phyloP scores from a whole-genome alignment of 768 basidiomycete species.

The Auriscalpium microsporum region DNA sequence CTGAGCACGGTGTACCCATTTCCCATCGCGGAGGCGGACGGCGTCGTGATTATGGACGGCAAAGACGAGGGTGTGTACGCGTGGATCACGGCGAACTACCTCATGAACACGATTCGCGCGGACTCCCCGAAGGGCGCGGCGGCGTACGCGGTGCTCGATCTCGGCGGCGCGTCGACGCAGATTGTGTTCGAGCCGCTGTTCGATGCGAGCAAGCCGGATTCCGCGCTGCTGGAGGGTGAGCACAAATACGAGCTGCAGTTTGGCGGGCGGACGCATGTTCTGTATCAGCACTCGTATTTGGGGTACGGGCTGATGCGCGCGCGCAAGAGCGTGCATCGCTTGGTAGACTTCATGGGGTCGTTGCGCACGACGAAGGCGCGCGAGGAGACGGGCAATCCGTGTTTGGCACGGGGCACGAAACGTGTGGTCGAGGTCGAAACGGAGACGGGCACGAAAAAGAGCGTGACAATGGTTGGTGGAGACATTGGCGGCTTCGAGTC shows the following conservation, averaged over 20 bases:
- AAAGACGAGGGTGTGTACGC: constrained; percentile 97
- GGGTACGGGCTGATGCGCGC: constrained; percentile 94
- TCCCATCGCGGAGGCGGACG: constrained; percentile 45
- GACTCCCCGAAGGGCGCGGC: constrained; percentile 35
- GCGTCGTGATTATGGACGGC: constrained; percentile 89
- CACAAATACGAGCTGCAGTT: constrained; percentile 85
- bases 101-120: constrained; percentile 64
- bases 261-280: constrained; percentile 55
- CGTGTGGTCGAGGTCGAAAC: constrained; percentile 58
- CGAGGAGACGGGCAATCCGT: constrained; percentile 63
- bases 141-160: constrained; percentile 87
- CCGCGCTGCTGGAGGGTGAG: constrained; percentile 64
- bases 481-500: constrained; percentile 79
- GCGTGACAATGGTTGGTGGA: constrained; percentile 81
- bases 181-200: constrained; percentile 90
- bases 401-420: constrained; percentile 59
- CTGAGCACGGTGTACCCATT: constrained; percentile 63
- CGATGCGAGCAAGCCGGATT: constrained; percentile 29
- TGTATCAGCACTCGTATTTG: constrained; percentile 97
- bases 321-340: constrained; percentile 71
- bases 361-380: constrained; percentile 28
- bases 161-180: constrained; percentile 95
- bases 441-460: constrained; percentile 32
- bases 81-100: constrained; percentile 97
- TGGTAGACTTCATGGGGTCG: constrained; percentile 79